Evolutionary conservation across 345 rosid genomes (phyloP), one percentile per base, ranked within the genome.

Genomic region (Cardamine resedifolia): DNA sequence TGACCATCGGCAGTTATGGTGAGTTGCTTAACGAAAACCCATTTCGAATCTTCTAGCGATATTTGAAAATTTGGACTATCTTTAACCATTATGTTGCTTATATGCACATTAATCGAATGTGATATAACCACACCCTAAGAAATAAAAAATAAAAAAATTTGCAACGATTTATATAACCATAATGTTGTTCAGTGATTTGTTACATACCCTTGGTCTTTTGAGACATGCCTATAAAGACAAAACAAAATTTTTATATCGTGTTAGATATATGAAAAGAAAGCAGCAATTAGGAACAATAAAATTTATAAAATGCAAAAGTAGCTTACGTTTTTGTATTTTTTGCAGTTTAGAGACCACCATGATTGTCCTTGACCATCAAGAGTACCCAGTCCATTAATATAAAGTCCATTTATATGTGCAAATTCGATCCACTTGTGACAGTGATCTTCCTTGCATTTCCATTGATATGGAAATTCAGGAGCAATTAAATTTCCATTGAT

Each of bases 21-120:
- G 45, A 87, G 16, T 30, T 79, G 48, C 27, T 76, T 27, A 26
- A 6, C 80, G 19, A 27, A 11, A 28, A 80, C 77, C 41, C 49
- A 26, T 15, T 36, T 65, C 10, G 77, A 82, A 21, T 60, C 33
- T n/a, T 73, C 77, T 21, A 87, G 26, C 1, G 68, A 71, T 4
- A 87, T 47, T 68, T 87, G 88, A 77, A 80, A 80, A 64, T 83
- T 80, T 49, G 86, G 91, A 48, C 82, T 82, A 64, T 87, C 72
- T 45, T 73, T 65, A 18, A 81, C 62, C 3, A 56, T 71, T 28
- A 87, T 15, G 28, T 66, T 74, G 10, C 52, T 58, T 12, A 85
- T 41, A 50, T 60, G 73, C 62, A 87, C 75, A 41, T 80, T 70
- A 27, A 34, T 71, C 10, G 80, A 85, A 33, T 77, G 53, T 11